Base-by-base conservation (phyloP, 2,329 filamentous ascomycete species). In the Fusarium sp. region DNA sequence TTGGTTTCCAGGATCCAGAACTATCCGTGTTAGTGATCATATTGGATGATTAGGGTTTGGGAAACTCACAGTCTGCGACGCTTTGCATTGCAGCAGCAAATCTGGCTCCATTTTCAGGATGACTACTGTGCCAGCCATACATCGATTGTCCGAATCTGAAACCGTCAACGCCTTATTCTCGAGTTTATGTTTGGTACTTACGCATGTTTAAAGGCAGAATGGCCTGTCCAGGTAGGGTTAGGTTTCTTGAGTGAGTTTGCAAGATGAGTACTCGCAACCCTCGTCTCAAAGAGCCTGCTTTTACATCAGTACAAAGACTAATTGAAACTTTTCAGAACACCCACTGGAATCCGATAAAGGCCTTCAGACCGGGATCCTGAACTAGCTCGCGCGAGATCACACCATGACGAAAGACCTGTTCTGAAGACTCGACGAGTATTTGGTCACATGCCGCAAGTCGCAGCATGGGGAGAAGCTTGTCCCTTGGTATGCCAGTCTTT, bases 71-170 rank as follows among this genome's bases (percentile, higher is more conserved):
- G 15, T 32, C 22, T 35, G 66, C 27, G 25, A 76, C 68, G 33
- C 63, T 66, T 12, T 66, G 45, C 72, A 76, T 76, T 3, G 74
- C 72, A 2, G 27, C 57, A 20, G 35, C 62, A 56, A 76, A 76
- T 2, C 72, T 69, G 85, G 70, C 82, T 82, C 69, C 62, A 73
- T 91, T 6, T 87, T 89, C 74, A 79, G 70, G 74, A 56, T 76
- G 74, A 27, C 30, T 58, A 8, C 61, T 71, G 22, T 76, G 72
- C 74, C 74, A 76, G 12, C 69, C 68, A n/a, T 76, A 76, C 74
- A 73, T 73, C 11, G 72, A 66, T 37, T 75, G 61, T 6, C 72
- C 70, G 63, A 67, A 72, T 56, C 73, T 75, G 25, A 15, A 45
- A 11, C 1, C 4, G 43, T 73, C 25, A 73, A 59, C n/a, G 5